phyloP scores from a whole-genome alignment of 768 basidiomycete genomes.

The Cystofilobasidium ferigula region DNA sequence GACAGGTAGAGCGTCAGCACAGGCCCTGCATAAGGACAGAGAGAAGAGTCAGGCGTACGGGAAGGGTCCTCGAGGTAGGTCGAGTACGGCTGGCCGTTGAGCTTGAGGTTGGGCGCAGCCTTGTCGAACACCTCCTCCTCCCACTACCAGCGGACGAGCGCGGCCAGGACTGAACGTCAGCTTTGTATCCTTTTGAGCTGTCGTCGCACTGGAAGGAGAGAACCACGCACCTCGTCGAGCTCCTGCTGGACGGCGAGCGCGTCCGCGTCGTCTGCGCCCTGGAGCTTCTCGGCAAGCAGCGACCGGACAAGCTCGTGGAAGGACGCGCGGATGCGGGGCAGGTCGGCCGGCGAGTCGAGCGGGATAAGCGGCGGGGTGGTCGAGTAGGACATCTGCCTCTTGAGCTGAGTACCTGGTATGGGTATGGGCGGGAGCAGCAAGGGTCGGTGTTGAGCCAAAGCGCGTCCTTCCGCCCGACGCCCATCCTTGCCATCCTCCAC shows the following conservation, averaged over 20 bases:
- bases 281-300: background rate
- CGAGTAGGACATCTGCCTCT: conserved; percentile 1
- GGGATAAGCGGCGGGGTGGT: background rate
- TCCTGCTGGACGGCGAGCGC: background rate
- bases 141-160: background rate
- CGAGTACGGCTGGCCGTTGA: conserved; percentile 10
- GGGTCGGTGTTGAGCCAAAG: background rate
- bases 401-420: no score
- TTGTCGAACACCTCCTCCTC: conserved; percentile 1
- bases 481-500: background rate
- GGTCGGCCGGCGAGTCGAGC: background rate
- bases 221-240: background rate
- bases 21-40: background rate
- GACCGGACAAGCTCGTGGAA: background rate
- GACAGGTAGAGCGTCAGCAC: no score
- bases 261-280: background rate
- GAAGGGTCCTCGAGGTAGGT: conserved; percentile 7
- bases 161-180: no score
- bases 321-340: background rate
- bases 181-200: no score
- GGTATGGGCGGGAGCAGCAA: background rate
- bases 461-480: background rate
- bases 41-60: background rate
- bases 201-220: no score
- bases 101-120: conserved; percentile 3